Percentiles rank a stretch among this genome's conserved stretches.
These are phyloP conservation scores for Kockiozyma suomiensis DNA, from an alignment of 805 yeast species.

Conservation along the genomic window DNA sequence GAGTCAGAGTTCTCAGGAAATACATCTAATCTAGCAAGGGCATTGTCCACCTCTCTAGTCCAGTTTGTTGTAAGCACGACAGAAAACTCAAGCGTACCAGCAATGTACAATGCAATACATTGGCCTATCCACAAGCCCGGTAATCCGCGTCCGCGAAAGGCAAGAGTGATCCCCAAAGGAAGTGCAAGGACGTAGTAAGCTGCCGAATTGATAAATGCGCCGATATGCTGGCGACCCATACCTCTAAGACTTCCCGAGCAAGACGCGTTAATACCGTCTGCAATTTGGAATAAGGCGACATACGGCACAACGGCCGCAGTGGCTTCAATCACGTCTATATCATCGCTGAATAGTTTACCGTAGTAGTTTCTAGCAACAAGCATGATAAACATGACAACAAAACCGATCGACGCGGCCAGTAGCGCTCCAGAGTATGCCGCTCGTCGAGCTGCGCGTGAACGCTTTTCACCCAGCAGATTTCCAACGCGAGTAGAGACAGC, in stretches of 20 bases:
- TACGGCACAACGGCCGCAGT: constrained; percentile 64
- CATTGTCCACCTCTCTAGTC: constrained; percentile 34
- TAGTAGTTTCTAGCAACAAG: constrained; percentile 52
- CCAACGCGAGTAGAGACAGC: constrained; percentile 60
- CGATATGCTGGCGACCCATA: constrained; percentile 73
- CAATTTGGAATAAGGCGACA: constrained; percentile 64
- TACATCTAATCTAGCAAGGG: constrained; percentile 31
- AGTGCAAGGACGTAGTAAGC: constrained; percentile 71
- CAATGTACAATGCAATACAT: constrained; percentile 48
- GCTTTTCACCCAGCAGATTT: constrained; percentile 53
- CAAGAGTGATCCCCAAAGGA: constrained; percentile 65
- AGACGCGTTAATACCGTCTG: constrained; percentile 70
- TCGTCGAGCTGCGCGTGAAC: constrained; percentile 42
- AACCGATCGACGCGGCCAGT: constrained; percentile 43
- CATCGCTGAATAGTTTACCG: constrained; percentile 63
- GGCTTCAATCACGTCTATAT: constrained; percentile 56
- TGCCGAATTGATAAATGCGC: constrained; percentile 69
- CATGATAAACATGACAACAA: constrained; percentile 43
- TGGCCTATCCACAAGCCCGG: constrained; percentile 74
- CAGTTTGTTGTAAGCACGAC: constrained; percentile 35
- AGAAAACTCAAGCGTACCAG: constrained; percentile 32
- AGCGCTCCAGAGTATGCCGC: constrained; percentile 51
- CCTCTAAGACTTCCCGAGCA: constrained; percentile 76
- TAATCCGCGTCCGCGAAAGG: constrained; percentile 54
- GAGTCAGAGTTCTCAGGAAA: constrained; percentile 12